These are phyloP conservation scores for Sedum album DNA, from an alignment of 164 flowering plant genomes.

Conservation along the genomic window DNA sequence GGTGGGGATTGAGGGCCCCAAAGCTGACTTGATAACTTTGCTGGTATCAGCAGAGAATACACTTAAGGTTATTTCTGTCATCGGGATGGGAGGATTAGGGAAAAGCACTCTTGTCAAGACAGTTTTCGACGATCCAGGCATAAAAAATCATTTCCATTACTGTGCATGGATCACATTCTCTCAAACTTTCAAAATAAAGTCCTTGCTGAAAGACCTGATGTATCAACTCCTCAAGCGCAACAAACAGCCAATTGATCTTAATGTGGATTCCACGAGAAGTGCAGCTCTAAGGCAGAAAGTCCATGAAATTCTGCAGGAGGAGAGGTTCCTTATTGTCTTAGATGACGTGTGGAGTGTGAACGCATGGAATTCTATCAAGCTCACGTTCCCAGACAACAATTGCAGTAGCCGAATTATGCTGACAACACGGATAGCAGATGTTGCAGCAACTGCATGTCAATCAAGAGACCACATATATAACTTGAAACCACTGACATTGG, in stretches of 20 bases:
- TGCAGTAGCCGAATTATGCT: slow-evolving; percentile 25
- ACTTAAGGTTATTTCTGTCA: slow-evolving; percentile 23
- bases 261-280: not conserved
- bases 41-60: slow-evolving; percentile 17
- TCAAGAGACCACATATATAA: not conserved
- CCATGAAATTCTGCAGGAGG: slow-evolving; percentile 10
- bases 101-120: slow-evolving; percentile 40
- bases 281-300: slow-evolving; percentile 18
- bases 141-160: slow-evolving; percentile 20
- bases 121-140: slow-evolving; percentile 15
- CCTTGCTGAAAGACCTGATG: slow-evolving; percentile 19
- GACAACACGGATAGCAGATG: slow-evolving; percentile 22
- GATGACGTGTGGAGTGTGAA: slow-evolving; percentile 31
- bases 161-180: slow-evolving; percentile 31
- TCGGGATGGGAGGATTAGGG: slow-evolving; percentile 57
- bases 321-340: slow-evolving; percentile 33
- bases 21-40: slow-evolving; percentile 17
- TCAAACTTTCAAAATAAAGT: slow-evolving; percentile 12
- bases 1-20: slow-evolving; percentile 35
- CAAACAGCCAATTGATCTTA: not conserved
- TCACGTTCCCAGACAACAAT: slow-evolving; percentile 16
- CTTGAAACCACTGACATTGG: slow-evolving; percentile 7
- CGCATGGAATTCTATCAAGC: slow-evolving; percentile 19
- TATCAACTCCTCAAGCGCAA: slow-evolving; percentile 12
- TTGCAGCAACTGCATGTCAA: slow-evolving; percentile 15